A percentile compares a stretch with the other conserved stretches of the same genome.
phyloP scores from a whole-genome alignment of 306 rosid genomes.

The Quercus aquifolioides region DNA sequence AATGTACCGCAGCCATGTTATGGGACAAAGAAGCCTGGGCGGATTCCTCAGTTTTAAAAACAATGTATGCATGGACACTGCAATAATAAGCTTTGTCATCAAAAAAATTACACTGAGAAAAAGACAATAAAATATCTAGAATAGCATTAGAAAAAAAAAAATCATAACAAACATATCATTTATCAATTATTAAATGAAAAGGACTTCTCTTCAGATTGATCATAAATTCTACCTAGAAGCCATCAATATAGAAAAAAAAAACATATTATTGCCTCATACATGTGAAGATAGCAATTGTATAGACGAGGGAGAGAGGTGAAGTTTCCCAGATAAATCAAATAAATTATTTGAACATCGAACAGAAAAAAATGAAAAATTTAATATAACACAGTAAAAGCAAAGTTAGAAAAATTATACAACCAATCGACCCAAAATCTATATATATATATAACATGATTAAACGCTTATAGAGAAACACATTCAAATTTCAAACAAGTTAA shows the following conservation, averaged over 20 bases:
- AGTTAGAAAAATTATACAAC: background rate
- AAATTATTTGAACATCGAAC: background rate
- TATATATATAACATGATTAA: background rate
- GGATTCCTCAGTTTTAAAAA: constrained; percentile 66
- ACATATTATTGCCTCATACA: background rate
- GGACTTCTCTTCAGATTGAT: background rate
- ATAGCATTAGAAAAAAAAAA: background rate
- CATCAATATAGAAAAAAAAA: background rate
- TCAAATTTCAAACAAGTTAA: background rate
- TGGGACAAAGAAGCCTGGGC: constrained; percentile 82
- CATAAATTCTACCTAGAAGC: background rate
- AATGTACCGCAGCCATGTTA: constrained; percentile 83
- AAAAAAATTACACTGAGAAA: constrained; percentile 4
- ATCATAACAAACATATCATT: background rate
- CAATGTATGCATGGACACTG: constrained; percentile 83
- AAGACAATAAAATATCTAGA: background rate
- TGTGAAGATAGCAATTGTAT: background rate
- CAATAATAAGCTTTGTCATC: constrained; percentile 30
- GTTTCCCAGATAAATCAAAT: background rate
- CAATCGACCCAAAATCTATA: background rate
- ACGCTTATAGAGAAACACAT: background rate
- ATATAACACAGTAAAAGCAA: background rate
- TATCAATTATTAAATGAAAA: background rate
- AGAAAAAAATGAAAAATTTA: background rate
- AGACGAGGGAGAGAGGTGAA: background rate